Conservation (phyloP, 768 basidiomycete species). For the Macrolepiota albuminosa region DNA sequence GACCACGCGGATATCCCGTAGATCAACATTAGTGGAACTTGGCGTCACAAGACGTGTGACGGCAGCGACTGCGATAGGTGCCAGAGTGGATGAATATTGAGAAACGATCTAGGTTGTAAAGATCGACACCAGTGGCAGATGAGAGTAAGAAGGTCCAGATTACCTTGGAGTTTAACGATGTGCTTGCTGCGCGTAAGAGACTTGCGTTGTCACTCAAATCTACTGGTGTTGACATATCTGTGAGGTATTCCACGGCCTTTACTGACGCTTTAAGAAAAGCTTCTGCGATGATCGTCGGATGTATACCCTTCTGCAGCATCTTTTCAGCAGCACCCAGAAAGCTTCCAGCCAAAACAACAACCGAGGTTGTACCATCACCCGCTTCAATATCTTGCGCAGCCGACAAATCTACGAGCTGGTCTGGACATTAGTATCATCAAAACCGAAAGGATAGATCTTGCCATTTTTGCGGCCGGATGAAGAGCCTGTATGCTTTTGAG, state of each 20-base stretch:
- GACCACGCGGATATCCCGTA: slow-evolving; percentile 92
- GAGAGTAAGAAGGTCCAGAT: slow-evolving; percentile 7
- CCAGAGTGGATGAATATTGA: slow-evolving; percentile 95
- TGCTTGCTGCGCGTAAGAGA: slow-evolving; percentile 89
- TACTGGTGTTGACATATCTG: slow-evolving; percentile 88
- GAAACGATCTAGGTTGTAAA: slow-evolving; percentile 77
- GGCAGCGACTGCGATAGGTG: slow-evolving; percentile 98
- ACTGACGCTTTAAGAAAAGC: slow-evolving; percentile 88
- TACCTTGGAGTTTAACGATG: slow-evolving; percentile 95
- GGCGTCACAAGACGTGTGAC: slow-evolving; percentile 89
- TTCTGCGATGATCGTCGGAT: slow-evolving; percentile 96
- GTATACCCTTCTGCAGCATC: slow-evolving; percentile 94
- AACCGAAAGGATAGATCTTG: slow-evolving; percentile 24
- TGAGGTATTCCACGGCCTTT: slow-evolving; percentile 92
- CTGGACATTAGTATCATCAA: slow-evolving; percentile 8
- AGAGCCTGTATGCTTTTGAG: slow-evolving; percentile 92
- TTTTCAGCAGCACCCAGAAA: slow-evolving; percentile 94
- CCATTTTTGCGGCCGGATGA: slow-evolving; percentile 99
- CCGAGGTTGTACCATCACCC: slow-evolving; percentile 96
- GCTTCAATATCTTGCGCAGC: slow-evolving; percentile 98
- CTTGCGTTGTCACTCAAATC: slow-evolving; percentile 84
- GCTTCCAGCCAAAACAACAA: slow-evolving; percentile 94
- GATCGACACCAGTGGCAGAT: slow-evolving; percentile 1
- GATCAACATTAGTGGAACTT: slow-evolving; percentile 91
- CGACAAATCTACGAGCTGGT: slow-evolving; percentile 92